These are phyloP conservation scores for Erodium maritimum DNA, from an alignment of 345 rosid genomes.

Conservation along the genomic window DNA sequence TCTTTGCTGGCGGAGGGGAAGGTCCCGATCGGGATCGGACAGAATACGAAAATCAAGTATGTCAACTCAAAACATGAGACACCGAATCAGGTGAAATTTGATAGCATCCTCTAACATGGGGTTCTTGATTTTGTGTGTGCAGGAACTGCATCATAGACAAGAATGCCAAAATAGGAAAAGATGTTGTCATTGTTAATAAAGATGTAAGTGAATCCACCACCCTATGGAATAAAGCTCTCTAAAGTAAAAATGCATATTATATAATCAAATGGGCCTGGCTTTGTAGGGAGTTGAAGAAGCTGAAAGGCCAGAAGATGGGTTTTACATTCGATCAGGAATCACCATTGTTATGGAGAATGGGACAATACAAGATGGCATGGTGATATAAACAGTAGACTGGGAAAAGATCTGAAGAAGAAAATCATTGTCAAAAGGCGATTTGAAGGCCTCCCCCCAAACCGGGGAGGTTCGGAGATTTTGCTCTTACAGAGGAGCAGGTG, in stretches of 20 bases:
- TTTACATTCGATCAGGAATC: constrained; percentile 75
- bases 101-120: not conserved
- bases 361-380: constrained; percentile 63
- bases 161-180: constrained; percentile 66
- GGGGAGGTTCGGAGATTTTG: not conserved
- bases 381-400: constrained; percentile 30
- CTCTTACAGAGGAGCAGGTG: not conserved
- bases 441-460: not conserved
- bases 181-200: constrained; percentile 59
- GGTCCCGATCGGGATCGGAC: constrained; percentile 68
- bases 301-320: constrained; percentile 69
- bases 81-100: not conserved
- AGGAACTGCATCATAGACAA: constrained; percentile 85
- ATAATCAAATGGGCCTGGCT: constrained; percentile 1
- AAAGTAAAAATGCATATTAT: no score
- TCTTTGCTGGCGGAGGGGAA: constrained; percentile 43
- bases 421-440: not conserved
- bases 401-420: constrained; percentile 4
- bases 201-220: constrained; percentile 39
- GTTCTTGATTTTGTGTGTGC: constrained; percentile 5
- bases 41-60: constrained; percentile 53
- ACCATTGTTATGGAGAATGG: constrained; percentile 73
- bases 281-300: constrained; percentile 75
- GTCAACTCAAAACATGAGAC: not conserved
- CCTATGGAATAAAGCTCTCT: no score